Percentiles rank a stretch among this genome's conserved stretches.
Conservation (phyloP, 129 eudicot species). For the Flaveria trinervia region DNA sequence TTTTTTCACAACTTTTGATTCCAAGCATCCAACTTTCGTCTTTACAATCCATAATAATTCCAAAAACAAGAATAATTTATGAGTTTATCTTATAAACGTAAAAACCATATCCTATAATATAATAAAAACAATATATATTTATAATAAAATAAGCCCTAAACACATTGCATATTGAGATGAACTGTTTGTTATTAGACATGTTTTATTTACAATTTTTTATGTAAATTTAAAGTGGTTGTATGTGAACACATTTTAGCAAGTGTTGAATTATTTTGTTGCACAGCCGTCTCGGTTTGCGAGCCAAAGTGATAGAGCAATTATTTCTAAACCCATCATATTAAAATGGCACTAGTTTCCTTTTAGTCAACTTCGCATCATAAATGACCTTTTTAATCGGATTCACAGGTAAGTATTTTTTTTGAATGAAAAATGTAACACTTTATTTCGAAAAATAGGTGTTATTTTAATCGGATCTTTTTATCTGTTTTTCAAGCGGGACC, state of each 20-base stretch:
- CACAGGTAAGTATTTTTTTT: too few relatives aligned
- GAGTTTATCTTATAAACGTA: background rate
- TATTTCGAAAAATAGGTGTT: too few relatives aligned
- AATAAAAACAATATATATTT: too few relatives aligned
- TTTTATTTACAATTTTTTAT: background rate
- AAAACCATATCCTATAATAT: background rate
- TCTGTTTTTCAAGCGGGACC: too few relatives aligned
- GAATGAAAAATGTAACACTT: too few relatives aligned
- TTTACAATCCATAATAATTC: too few relatives aligned
- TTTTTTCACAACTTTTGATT: too few relatives aligned
- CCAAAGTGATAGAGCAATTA: conserved; percentile 13
- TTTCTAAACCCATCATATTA: conserved; percentile 2
- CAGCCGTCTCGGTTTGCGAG: conserved; percentile 23
- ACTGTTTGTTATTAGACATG: too few relatives aligned
- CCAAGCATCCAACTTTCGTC: too few relatives aligned
- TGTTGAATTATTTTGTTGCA: background rate
- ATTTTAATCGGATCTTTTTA: too few relatives aligned
- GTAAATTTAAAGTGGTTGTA: background rate
- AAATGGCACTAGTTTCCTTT: background rate
- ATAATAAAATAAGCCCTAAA: background rate
- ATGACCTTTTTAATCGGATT: too few relatives aligned
- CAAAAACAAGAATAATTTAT: too few relatives aligned
- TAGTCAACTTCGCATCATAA: conserved; percentile 5
- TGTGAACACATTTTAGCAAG: background rate
- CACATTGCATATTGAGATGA: background rate